phyloP scores from a whole-genome alignment of 768 basidiomycete genomes.

The Galerina sulciceps region DNA sequence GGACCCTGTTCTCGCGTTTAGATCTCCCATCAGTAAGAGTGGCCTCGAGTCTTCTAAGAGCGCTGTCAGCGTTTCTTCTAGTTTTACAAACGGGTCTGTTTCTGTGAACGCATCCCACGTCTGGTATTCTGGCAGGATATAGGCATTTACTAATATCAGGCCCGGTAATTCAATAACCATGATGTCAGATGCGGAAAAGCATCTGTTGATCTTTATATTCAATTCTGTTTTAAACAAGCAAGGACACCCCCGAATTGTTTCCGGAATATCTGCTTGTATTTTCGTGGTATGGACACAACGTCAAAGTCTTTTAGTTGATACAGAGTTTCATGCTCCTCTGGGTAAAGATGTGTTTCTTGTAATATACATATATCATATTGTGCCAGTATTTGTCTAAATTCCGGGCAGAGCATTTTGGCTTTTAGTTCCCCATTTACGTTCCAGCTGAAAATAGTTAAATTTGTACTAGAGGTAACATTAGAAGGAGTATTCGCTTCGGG shows the following conservation, averaged over 20 bases:
- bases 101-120: not conserved
- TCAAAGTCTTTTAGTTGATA: not conserved
- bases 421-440: not conserved
- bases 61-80: not conserved
- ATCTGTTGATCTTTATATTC: not conserved
- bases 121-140: not conserved
- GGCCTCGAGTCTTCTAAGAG: not conserved
- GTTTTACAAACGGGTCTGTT: not conserved
- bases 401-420: not conserved
- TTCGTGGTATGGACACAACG: not conserved
- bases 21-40: not conserved
- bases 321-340: not conserved
- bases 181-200: not conserved
- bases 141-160: not conserved
- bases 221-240: not conserved
- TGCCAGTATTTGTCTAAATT: not conserved
- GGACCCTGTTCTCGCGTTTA: not conserved
- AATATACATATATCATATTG: not conserved
- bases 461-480: not conserved
- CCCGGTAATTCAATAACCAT: not conserved
- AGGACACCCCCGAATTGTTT: not conserved
- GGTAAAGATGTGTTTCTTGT: not conserved
- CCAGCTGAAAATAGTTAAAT: not conserved
- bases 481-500: too few species aligned
- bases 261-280: not conserved